Percentiles rank a stretch among this genome's conserved stretches.
These are phyloP conservation scores for Bremia lactucae DNA, from an alignment of 352 stramenopile genomes.

Conservation along the genomic window DNA sequence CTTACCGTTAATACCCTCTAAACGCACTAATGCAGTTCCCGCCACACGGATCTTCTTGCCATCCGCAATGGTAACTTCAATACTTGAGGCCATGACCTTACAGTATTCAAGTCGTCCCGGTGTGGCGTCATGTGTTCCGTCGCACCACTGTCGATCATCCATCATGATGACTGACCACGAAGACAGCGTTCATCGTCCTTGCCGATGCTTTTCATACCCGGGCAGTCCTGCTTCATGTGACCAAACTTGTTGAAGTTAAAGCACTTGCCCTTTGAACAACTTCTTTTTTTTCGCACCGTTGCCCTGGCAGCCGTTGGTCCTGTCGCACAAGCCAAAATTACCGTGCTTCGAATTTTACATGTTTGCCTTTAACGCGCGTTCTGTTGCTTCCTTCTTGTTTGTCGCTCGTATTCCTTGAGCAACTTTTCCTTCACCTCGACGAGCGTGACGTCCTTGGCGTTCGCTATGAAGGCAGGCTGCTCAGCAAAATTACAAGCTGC, in stretches of 20 bases:
- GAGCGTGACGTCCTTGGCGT: too few relatives aligned
- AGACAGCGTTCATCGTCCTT: background rate
- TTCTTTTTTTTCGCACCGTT: background rate
- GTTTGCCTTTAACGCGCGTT: background rate
- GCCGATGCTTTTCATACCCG: background rate
- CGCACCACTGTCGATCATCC: background rate
- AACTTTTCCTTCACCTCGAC: too few relatives aligned
- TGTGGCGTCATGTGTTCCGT: background rate
- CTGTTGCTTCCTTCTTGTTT: background rate
- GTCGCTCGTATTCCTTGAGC: too few relatives aligned
- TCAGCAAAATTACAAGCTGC: too few relatives aligned
- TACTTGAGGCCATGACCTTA: background rate
- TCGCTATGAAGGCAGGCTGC: too few relatives aligned
- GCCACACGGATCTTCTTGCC: background rate
- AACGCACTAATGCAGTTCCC: background rate
- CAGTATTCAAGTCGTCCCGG: background rate
- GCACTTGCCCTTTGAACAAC: background rate
- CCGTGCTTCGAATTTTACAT: too few relatives aligned
- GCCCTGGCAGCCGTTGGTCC: background rate
- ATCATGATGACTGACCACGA: background rate
- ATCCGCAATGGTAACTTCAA: background rate
- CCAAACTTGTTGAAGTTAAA: background rate
- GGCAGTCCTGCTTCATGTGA: background rate
- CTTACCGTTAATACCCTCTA: background rate
- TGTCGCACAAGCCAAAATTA: too few relatives aligned